Percentiles rank a stretch among this genome's conserved stretches.
Evolutionary conservation across 306 rosid species (phyloP).

Genomic region (Medicago ruthenica): DNA sequence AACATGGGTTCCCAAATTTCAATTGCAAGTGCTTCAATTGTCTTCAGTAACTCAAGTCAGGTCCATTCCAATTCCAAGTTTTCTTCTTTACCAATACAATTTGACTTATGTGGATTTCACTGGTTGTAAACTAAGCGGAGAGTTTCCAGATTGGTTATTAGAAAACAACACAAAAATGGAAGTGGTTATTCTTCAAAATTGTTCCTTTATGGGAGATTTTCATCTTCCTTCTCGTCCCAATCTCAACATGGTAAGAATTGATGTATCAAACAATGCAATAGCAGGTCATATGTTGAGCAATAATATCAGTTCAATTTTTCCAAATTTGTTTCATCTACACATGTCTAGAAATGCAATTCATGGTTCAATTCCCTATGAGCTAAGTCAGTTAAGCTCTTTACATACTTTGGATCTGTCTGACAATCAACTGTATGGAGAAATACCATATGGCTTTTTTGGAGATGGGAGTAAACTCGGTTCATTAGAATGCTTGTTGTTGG

Average conservation of each 20-base stretch:
- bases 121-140: constrained; percentile 3
- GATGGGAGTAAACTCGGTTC: too few species aligned
- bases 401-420: constrained; percentile 17
- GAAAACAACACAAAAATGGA: constrained; percentile 18
- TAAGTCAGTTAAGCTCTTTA: background rate
- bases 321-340: background rate
- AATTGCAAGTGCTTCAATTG: constrained; percentile 1
- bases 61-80: constrained; percentile 3
- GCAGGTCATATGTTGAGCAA: background rate
- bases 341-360: constrained; percentile 5
- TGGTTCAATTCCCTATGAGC: constrained; percentile 4
- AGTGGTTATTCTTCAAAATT: background rate
- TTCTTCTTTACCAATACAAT: background rate
- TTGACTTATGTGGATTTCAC: background rate
- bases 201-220: background rate
- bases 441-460: background rate
- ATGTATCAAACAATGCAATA: constrained; percentile 3
- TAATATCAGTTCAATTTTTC: constrained; percentile 29
- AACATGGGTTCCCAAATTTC: constrained; percentile 21
- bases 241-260: background rate
- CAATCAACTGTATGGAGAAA: constrained; percentile 23
- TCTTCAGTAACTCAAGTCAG: background rate
- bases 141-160: constrained; percentile 24
- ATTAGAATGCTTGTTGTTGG: background rate
- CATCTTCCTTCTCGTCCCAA: background rate